Conservation (phyloP, 2,329 filamentous ascomycete species). For the Thyridium curvatum region DNA sequence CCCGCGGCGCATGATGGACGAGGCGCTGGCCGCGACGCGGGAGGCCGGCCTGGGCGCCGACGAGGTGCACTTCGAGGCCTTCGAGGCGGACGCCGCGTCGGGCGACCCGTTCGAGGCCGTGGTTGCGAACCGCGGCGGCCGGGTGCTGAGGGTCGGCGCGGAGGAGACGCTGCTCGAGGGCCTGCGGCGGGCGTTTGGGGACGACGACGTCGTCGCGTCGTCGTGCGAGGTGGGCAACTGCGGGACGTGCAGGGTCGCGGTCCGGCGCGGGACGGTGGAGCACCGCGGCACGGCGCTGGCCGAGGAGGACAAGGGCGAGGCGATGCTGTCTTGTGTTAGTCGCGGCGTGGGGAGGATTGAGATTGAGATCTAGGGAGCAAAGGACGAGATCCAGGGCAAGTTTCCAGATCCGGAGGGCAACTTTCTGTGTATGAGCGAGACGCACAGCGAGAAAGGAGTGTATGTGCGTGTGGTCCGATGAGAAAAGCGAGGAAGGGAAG, state of each 20-base stretch:
- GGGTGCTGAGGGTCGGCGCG: slow-evolving; percentile 34
- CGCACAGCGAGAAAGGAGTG: too few relatives aligned
- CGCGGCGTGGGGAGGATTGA: slow-evolving; percentile 42
- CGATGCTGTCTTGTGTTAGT: slow-evolving; percentile 47
- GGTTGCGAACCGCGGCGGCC: slow-evolving; percentile 30
- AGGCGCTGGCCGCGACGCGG: slow-evolving; percentile 32
- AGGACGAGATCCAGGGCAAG: too few relatives aligned
- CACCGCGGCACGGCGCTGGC: slow-evolving; percentile 42
- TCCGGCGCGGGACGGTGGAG: slow-evolving; percentile 36
- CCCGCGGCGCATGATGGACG: slow-evolving; percentile 49
- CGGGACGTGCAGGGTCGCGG: slow-evolving; percentile 40
- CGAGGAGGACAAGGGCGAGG: slow-evolving; percentile 32
- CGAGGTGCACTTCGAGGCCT: slow-evolving; percentile 57
- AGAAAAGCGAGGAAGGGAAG: too few relatives aligned
- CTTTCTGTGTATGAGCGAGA: too few relatives aligned
- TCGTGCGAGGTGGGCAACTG: slow-evolving; percentile 51
- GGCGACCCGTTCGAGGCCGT: slow-evolving; percentile 56
- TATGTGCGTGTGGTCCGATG: too few relatives aligned
- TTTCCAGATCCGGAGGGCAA: too few relatives aligned
- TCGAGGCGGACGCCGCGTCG: slow-evolving; percentile 41
- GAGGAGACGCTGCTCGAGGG: slow-evolving; percentile 46
- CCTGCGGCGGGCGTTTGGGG: slow-evolving; percentile 32
- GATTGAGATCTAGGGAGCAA: slow-evolving; percentile 41
- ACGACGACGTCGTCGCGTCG: slow-evolving; percentile 29
- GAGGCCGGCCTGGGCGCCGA: slow-evolving; percentile 34